Conservation (phyloP, 2,329 filamentous ascomycete genomes). For the Pyricularia grisea region DNA sequence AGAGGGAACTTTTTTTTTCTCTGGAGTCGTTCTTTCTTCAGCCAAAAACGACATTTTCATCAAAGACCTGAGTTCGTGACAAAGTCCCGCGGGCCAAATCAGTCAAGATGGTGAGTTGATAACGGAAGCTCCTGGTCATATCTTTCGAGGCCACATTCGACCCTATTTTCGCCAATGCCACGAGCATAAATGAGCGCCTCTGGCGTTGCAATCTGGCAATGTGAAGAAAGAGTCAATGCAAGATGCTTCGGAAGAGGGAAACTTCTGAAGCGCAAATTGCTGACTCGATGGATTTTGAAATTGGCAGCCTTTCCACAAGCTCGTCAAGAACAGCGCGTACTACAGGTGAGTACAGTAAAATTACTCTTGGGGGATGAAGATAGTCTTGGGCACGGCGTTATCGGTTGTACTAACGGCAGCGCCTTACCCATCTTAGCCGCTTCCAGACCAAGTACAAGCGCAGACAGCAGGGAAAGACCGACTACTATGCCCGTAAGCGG, state of each 20-base stretch:
- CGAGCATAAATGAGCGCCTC: neutral
- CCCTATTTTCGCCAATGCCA: neutral
- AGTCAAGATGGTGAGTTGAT: conserved; percentile 63
- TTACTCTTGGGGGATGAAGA: neutral
- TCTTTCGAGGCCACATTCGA: neutral
- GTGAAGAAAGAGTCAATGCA: conserved; percentile 67
- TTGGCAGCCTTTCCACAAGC: conserved; percentile 78
- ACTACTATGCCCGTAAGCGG: conserved; percentile 99
- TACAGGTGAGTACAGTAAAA: conserved; percentile 66
- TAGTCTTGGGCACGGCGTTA: neutral
- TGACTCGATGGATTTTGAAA: conserved; percentile 71
- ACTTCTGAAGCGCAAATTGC: conserved; percentile 98
- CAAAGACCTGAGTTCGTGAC: conserved; percentile 5
- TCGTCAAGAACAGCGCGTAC: conserved; percentile 97
- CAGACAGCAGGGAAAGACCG: conserved; percentile 92
- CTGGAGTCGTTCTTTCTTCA: conserved; percentile 10
- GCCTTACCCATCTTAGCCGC: conserved; percentile 51
- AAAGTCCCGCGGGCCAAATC: conserved; percentile 35
- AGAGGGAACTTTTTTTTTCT: conserved; percentile 12
- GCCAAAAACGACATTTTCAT: conserved; percentile 8
- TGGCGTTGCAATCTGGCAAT: neutral
- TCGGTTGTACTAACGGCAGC: neutral
- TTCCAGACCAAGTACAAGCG: conserved; percentile 99
- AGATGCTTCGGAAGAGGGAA: conserved; percentile 86
- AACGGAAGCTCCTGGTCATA: conserved; percentile 6